Evolutionary conservation across 1,139 yeast species (phyloP), one percentile per base, ranked within the genome.

Genomic region (Suhomyces bolitotheri): DNA sequence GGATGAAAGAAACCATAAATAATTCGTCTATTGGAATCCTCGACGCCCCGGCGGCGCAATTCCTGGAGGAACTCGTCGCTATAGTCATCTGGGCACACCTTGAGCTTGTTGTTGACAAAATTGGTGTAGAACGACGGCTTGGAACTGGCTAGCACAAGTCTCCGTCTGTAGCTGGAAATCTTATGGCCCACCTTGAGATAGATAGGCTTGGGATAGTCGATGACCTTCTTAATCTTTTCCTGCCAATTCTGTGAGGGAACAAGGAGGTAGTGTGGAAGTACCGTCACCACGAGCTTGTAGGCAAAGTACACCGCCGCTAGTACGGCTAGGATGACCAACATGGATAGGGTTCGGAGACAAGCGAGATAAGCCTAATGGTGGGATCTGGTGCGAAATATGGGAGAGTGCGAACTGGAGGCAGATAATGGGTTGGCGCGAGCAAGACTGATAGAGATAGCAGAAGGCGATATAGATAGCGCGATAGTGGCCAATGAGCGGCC

Each of bases 1-100:
- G 98, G 98, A 60, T 94, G 99, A 67, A 92, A 89, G 54, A 86
- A 90, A 5, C 97, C 99, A 51, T 68, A 83, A 13, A 87, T 56
- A 13, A 67, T 45, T 33, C 56, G 65, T 27, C 83, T 60, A 25
- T 49, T 54, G 5, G 64, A 61, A 46, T 70, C 78, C 12, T 56
- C 52, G 5, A 61, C 57, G 22, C 53, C 64, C 31, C 75, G 53
- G 14, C 68, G 66, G 25, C 50, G 54, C 65, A 67, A 60, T 22
- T 49, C 51, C 8, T 48, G 46, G 27, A 56, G 33, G 44, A 70
- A 71, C 16, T 47, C 49, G 32, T 57, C 53, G n/a, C 45, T 43
- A 14, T 43, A 27, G 44, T 71, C 77, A 3, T 42, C 47, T 1
- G 69, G 66, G 26, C 46, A 46, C 14, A 71, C 46, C 37, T 62